Conservation (phyloP, 306 rosid species). For the Heteromeles arbutifolia region DNA sequence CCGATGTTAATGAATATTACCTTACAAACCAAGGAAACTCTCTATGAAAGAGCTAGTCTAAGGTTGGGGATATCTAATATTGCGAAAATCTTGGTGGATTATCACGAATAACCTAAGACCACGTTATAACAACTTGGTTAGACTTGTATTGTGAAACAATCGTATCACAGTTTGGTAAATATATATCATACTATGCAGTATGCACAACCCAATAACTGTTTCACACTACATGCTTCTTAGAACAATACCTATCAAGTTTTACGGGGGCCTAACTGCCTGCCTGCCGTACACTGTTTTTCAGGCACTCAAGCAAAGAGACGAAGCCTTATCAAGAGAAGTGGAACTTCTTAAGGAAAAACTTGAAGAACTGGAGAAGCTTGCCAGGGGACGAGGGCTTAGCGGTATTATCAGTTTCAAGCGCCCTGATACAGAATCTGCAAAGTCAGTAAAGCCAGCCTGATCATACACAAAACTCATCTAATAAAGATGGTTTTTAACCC, state of each 20-base stretch:
- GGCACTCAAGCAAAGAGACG: conserved; percentile 61
- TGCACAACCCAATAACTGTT: neutral
- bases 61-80: conserved; percentile 7
- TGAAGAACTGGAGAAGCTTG: conserved; percentile 66
- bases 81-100: neutral
- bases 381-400: conserved; percentile 65
- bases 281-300: conserved; percentile 27
- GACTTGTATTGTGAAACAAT: neutral
- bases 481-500: conserved; percentile 10
- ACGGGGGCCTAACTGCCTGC: neutral
- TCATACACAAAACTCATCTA: conserved; percentile 13
- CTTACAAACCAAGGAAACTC: conserved; percentile 1
- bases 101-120: neutral
- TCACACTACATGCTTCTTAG: neutral
- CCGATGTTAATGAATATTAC: neutral
- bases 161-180: neutral
- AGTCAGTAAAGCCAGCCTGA: conserved; percentile 56
- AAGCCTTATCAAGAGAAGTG: conserved; percentile 47
- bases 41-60: conserved; percentile 1
- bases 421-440: conserved; percentile 29
- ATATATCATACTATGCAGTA: neutral
- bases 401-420: conserved; percentile 54
- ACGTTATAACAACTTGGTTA: neutral
- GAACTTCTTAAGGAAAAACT: conserved; percentile 53
- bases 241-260: conserved; percentile 7